phyloP scores from a whole-genome alignment of 306 rosid species.

The Aeschynomene evenia region DNA sequence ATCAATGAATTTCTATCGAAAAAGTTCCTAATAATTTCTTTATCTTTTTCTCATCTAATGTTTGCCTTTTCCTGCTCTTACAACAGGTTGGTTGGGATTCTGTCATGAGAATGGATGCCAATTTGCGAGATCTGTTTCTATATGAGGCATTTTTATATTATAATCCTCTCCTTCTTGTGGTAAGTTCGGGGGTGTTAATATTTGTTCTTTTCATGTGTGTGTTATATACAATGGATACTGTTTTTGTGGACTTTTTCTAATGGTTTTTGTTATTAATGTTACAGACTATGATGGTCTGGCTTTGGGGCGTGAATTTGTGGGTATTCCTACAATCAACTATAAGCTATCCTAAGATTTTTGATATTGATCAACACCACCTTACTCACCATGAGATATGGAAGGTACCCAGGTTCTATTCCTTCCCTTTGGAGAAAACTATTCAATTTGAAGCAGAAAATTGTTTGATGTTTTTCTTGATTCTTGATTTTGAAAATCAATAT shows the following conservation, averaged over 20 bases:
- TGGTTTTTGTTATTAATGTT: conserved; percentile 29
- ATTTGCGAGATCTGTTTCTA: conserved; percentile 77
- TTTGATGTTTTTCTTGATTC: conserved; percentile 19
- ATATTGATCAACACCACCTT: conserved; percentile 88
- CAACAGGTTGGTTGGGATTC: conserved; percentile 94
- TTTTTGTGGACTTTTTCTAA: conserved; percentile 18
- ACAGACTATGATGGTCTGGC: conserved; percentile 98
- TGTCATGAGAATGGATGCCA: conserved; percentile 96
- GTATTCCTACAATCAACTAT: conserved; percentile 65
- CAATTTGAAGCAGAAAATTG: conserved; percentile 2
- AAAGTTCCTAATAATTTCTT: not conserved
- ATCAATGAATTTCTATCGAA: conserved; percentile 1
- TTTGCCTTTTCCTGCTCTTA: conserved; percentile 26
- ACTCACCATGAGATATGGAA: conserved; percentile 91
- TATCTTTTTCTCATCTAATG: conserved; percentile 1
- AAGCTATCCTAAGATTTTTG: conserved; percentile 81
- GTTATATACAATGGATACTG: not conserved
- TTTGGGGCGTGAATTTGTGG: conserved; percentile 97
- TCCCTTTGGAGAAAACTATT: conserved; percentile 11
- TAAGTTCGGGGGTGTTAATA: conserved; percentile 36
- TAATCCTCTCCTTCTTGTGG: conserved; percentile 94
- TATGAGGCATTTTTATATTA: conserved; percentile 95
- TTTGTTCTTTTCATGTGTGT: conserved; percentile 11
- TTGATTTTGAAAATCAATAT: conserved; percentile 9
- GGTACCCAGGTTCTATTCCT: conserved; percentile 54